Evolutionary conservation across 345 rosid species (phyloP).

Genomic region (Moricandia moricandioides): DNA sequence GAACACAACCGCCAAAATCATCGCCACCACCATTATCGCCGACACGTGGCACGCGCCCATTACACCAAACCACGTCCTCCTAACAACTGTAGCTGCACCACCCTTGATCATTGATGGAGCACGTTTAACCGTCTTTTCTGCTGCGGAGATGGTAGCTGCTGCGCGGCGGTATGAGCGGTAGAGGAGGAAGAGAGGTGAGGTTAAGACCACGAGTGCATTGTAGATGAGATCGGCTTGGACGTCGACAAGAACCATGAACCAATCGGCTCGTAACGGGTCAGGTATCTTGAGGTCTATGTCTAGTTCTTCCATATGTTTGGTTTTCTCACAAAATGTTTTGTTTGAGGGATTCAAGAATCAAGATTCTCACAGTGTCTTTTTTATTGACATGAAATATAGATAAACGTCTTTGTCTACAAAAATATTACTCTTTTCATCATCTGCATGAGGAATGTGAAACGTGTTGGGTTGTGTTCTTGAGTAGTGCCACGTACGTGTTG

Average conservation of each 20-base stretch:
- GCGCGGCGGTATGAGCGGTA: conserved; percentile 55
- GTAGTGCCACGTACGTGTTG: conserved; percentile 34
- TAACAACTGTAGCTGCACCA: conserved; percentile 22
- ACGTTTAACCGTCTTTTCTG: conserved; percentile 39
- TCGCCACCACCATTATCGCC: conserved; percentile 41
- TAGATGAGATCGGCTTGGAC: conserved; percentile 58
- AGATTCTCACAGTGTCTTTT: conserved; percentile 4
- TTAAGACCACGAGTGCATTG: conserved; percentile 43
- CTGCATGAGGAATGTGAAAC: conserved; percentile 30
- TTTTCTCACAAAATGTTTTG: not conserved
- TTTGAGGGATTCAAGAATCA: not conserved
- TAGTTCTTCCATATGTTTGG: conserved; percentile 12
- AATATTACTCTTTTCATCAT: not conserved
- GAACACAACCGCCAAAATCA: conserved; percentile 46
- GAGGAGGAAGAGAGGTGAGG: conserved; percentile 50
- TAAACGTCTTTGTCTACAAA: not conserved
- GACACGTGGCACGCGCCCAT: conserved; percentile 56
- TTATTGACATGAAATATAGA: conserved; percentile 14
- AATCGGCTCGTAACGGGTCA: conserved; percentile 39
- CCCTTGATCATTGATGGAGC: conserved; percentile 32
- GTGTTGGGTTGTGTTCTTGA: conserved; percentile 24
- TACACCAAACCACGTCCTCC: conserved; percentile 51
- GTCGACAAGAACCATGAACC: conserved; percentile 39
- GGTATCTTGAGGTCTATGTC: conserved; percentile 19
- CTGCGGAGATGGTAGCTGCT: conserved; percentile 31